Base-by-base conservation (phyloP, 2,329 filamentous ascomycete genomes). In the Cladosporium sp. region DNA sequence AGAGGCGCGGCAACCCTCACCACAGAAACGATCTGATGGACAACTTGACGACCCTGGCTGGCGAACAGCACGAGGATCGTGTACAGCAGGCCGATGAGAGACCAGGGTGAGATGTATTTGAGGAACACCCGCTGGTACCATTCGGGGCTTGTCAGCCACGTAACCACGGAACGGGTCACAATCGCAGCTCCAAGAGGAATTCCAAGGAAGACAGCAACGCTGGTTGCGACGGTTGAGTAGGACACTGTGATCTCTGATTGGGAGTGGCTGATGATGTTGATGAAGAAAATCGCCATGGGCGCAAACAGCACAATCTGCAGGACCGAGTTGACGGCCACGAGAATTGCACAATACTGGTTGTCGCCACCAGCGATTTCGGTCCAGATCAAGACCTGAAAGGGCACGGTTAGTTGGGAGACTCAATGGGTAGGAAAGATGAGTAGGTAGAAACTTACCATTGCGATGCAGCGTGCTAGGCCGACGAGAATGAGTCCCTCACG, bases 51-150 rank as follows among this genome's bases (percentile, higher is more conserved):
- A 3, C 92, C 92, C 74, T 96, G 92, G 0, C 89, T 91, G 0
- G 91, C 92, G 75, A 96, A 96, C 1, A 96, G 83, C 1, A 96
- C 87, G 5, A 94, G 77, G 71, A 96, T 94, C 1, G 92, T 96
- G 80, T 93, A 96, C 0, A 96, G 80, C 1, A 97, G 83, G 0
- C 92, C 92, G 69, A 96, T 86, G 1, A 96, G 83, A 0, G 91
- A 94, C 84, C 87, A 89, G 0, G 92, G 92, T 0, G 87, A 85
- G 1, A 87, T 81, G 74, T 85, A 87, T 41, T 84, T 86, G 14
- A 96, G 74, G 74, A 96, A 94, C 1, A 84, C 81, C 2, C 80
- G 74, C 30, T 91, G 83, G 74, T 92, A 96, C 83, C 85, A 89
- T 0, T 79, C 78, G 0, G 82, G 75, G 2, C 87, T 85, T 1